phyloP scores from a whole-genome alignment of 176 grass and related monocot species.

The Phoenix dactylifera region DNA sequence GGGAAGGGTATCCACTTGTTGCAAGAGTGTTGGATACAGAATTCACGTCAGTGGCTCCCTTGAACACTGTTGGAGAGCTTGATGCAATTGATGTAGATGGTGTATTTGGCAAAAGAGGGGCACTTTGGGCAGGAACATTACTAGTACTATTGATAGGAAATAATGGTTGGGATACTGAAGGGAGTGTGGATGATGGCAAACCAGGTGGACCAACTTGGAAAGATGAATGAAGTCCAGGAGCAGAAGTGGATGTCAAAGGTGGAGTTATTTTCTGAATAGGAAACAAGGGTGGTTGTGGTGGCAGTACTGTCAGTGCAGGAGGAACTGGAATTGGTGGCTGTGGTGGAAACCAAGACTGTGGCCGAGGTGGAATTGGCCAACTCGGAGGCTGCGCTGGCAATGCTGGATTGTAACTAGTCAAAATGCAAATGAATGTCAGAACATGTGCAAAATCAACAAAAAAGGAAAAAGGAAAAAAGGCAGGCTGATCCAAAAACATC shows the following conservation, averaged over 20 bases:
- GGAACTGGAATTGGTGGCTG: conserved; percentile 40
- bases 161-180: conserved; percentile 65
- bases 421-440: not conserved
- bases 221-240: conserved; percentile 49
- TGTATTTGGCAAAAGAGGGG: conserved; percentile 32
- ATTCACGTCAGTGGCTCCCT: conserved; percentile 5
- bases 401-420: conserved; percentile 74
- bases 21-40: conserved; percentile 19
- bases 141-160: conserved; percentile 68
- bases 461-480: not conserved
- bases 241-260: conserved; percentile 48
- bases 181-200: conserved; percentile 42
- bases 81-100: conserved; percentile 32
- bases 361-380: conserved; percentile 41
- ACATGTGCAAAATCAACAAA: not conserved
- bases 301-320: conserved; percentile 26
- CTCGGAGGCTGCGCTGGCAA: conserved; percentile 41
- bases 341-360: conserved; percentile 64
- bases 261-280: conserved; percentile 73
- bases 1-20: conserved; percentile 30
- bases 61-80: conserved; percentile 37
- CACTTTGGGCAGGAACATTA: conserved; percentile 40
- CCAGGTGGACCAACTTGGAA: conserved; percentile 41
- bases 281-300: conserved; percentile 53
- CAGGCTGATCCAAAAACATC: no score